Evolutionary conservation across 805 yeast species (phyloP).

Genomic region (Suhomyces tanzawaensis): DNA sequence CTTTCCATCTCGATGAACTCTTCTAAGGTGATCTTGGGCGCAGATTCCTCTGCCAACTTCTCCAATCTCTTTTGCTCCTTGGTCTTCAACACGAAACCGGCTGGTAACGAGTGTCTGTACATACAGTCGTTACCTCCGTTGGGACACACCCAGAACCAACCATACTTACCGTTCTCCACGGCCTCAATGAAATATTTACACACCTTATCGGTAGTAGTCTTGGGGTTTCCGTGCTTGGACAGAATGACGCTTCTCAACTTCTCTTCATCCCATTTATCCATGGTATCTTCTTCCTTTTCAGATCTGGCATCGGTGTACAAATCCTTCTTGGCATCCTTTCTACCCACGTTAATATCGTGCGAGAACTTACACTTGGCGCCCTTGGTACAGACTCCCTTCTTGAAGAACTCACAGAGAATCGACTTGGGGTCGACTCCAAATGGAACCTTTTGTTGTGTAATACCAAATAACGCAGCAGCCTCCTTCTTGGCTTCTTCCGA

Average conservation of each 20-base stretch:
- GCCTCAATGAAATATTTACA: slow-evolving; percentile 96
- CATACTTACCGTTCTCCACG: slow-evolving; percentile 94
- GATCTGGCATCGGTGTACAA: slow-evolving; percentile 85
- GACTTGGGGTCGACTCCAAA: slow-evolving; percentile 98
- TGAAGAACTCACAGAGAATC: slow-evolving; percentile 85
- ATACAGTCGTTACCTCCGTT: slow-evolving; percentile 90
- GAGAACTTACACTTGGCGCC: slow-evolving; percentile 89
- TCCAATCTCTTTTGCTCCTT: slow-evolving; percentile 93
- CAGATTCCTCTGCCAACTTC: slow-evolving; percentile 74
- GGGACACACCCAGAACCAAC: slow-evolving; percentile 99
- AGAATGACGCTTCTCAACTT: slow-evolving; percentile 80
- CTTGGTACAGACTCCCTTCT: slow-evolving; percentile 79
- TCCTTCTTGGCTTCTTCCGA: slow-evolving; percentile 87
- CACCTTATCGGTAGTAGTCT: slow-evolving; percentile 90
- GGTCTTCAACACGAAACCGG: slow-evolving; percentile 94
- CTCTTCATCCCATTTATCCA: slow-evolving; percentile 97
- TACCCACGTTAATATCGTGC: slow-evolving; percentile 81
- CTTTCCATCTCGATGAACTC: slow-evolving; percentile 95
- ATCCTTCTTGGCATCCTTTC: slow-evolving; percentile 88
- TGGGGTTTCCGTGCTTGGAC: slow-evolving; percentile 92
- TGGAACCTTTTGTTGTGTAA: slow-evolving; percentile 81
- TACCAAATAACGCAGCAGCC: slow-evolving; percentile 73
- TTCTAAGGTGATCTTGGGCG: slow-evolving; percentile 90
- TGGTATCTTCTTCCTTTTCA: slow-evolving; percentile 74
- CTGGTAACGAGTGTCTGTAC: slow-evolving; percentile 93